Conservation (phyloP, 2,329 filamentous ascomycete species). For the Cercospora sojina region DNA sequence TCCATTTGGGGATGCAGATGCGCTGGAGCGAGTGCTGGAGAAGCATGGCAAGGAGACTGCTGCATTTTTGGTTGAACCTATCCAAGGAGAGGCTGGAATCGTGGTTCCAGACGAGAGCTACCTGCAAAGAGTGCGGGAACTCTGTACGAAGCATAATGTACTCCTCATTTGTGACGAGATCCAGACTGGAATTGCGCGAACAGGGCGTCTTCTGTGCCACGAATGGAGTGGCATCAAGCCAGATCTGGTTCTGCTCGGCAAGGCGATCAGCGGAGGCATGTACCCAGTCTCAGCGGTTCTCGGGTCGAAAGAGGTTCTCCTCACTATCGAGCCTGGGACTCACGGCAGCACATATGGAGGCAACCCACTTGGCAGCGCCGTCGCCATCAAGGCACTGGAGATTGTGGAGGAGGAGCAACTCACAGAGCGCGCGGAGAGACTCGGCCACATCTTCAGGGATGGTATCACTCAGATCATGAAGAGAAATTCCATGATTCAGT, state of each 20-base stretch:
- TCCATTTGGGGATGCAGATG: slow-evolving; percentile 79
- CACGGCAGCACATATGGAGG: slow-evolving; percentile 98
- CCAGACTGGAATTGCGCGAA: slow-evolving; percentile 94
- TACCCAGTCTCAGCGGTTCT: slow-evolving; percentile 97
- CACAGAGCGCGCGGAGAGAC: slow-evolving; percentile 73
- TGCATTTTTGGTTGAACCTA: slow-evolving; percentile 92
- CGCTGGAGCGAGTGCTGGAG: slow-evolving; percentile 76
- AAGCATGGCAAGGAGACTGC: slow-evolving; percentile 81
- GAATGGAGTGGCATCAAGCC: slow-evolving; percentile 96
- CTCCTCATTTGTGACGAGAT: slow-evolving; percentile 98
- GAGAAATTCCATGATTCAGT: slow-evolving; percentile 71
- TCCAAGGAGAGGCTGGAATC: slow-evolving; percentile 95
- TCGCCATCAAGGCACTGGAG: slow-evolving; percentile 92
- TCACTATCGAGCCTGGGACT: slow-evolving; percentile 92
- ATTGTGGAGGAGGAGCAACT: slow-evolving; percentile 89
- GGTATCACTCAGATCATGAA: slow-evolving; percentile 68
- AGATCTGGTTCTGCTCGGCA: slow-evolving; percentile 90
- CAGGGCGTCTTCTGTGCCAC: slow-evolving; percentile 88
- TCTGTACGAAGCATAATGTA: slow-evolving; percentile 94
- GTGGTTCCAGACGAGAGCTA: slow-evolving; percentile 92
- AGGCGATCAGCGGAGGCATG: slow-evolving; percentile 97
- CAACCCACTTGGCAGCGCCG: slow-evolving; percentile 91
- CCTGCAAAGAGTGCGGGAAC: slow-evolving; percentile 71
- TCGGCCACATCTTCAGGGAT: slow-evolving; percentile 81
- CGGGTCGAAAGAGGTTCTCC: slow-evolving; percentile 85